phyloP scores from a whole-genome alignment of 306 rosid genomes.

The Quercus bicolor region DNA sequence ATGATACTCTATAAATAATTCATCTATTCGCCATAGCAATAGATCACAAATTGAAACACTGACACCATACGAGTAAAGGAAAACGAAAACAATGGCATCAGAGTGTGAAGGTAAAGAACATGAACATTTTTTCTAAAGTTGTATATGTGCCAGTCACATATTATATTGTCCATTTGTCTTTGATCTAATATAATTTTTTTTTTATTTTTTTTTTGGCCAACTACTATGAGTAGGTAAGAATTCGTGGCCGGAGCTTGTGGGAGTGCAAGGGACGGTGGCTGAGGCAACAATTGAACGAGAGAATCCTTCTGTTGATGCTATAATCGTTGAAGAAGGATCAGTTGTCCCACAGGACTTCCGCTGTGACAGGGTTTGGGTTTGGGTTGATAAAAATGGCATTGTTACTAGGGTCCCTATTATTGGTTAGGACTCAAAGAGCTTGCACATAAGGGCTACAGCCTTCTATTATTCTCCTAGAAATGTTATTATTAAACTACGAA shows the following conservation, averaged over 20 bases:
- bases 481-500: too few relatives aligned
- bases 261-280: slow-evolving; percentile 32
- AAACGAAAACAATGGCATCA: not conserved
- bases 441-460: not conserved
- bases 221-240: slow-evolving; percentile 33
- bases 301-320: slow-evolving; percentile 36
- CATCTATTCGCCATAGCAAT: not conserved
- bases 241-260: slow-evolving; percentile 57
- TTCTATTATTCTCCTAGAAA: too few relatives aligned
- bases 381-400: slow-evolving; percentile 26
- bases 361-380: slow-evolving; percentile 51
- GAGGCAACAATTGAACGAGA: slow-evolving; percentile 39
- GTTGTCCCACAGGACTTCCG: not conserved
- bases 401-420: slow-evolving; percentile 7
- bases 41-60: not conserved
- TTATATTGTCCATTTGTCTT: not conserved
- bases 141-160: not conserved
- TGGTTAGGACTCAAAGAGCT: not conserved
- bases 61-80: not conserved
- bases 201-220: not conserved
- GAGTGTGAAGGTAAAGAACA: not conserved
- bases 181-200: not conserved
- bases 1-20: not conserved
- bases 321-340: slow-evolving; percentile 20
- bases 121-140: too few relatives aligned